Conservation (phyloP, 2,329 filamentous ascomycete genomes). For the Colletotrichum graminicola region DNA sequence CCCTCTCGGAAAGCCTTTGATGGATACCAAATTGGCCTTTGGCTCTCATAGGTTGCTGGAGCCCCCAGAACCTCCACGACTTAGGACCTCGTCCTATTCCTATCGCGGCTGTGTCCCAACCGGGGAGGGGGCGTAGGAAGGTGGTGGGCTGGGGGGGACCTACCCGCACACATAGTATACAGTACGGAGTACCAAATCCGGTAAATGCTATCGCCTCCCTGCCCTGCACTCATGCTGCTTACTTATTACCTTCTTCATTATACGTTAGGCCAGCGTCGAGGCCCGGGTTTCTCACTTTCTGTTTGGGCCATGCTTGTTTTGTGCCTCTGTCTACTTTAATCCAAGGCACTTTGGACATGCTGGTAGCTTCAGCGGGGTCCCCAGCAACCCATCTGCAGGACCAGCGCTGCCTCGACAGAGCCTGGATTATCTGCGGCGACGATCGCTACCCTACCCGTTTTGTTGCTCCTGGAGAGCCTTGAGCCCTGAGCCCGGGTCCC, state of each 20-base stretch:
- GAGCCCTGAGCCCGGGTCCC: slow-evolving; percentile 29
- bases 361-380: not conserved
- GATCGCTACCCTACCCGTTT: slow-evolving; percentile 24
- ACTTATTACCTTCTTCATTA: not conserved
- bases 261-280: not conserved
- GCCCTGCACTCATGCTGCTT: not conserved
- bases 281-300: not conserved
- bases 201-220: not conserved
- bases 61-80: slow-evolving; percentile 16
- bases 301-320: not conserved
- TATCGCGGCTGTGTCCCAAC: slow-evolving; percentile 37
- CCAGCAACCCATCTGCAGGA: slow-evolving; percentile 10
- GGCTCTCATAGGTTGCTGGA: slow-evolving; percentile 14
- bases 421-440: slow-evolving; percentile 32
- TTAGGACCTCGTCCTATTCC: slow-evolving; percentile 38
- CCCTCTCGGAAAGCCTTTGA: slow-evolving; percentile 13
- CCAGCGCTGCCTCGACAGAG: slow-evolving; percentile 24
- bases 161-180: not conserved
- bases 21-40: slow-evolving; percentile 8
- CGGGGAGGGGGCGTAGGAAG: slow-evolving; percentile 14
- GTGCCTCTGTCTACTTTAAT: not conserved
- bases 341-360: not conserved
- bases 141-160: slow-evolving; percentile 19
- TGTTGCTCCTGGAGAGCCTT: slow-evolving; percentile 24
- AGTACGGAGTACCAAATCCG: not conserved